Conservation (phyloP, 2,329 filamentous ascomycete species). For the Peltaster fructicola region DNA sequence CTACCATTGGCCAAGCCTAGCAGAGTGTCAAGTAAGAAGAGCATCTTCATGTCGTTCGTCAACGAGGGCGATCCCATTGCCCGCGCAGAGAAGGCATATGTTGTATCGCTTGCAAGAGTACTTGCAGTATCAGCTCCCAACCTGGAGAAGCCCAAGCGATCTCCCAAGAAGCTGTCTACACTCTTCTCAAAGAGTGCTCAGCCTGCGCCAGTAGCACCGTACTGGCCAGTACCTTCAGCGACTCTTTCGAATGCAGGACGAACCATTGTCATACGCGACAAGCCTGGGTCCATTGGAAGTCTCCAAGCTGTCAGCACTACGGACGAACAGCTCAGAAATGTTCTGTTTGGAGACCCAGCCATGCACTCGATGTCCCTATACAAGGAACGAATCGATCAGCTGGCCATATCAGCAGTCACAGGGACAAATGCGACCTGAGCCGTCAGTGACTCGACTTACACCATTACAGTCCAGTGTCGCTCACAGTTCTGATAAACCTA, state of each 20-base stretch:
- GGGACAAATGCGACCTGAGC: not conserved
- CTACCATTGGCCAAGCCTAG: constrained; percentile 46
- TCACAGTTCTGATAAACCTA: not conserved
- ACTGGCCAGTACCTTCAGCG: constrained; percentile 48
- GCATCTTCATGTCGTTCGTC: constrained; percentile 59
- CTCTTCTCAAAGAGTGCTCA: constrained; percentile 1
- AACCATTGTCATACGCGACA: constrained; percentile 44
- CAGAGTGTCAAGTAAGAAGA: constrained; percentile 34
- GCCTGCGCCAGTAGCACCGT: constrained; percentile 7
- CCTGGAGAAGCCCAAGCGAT: not conserved
- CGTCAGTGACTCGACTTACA: not conserved
- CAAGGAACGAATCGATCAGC: constrained; percentile 47
- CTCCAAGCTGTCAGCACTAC: constrained; percentile 51
- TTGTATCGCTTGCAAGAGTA: constrained; percentile 54
- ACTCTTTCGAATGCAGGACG: constrained; percentile 54
- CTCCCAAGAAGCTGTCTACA: constrained; percentile 5
- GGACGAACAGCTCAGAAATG: constrained; percentile 48
- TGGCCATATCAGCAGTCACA: constrained; percentile 39
- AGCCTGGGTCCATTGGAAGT: constrained; percentile 22
- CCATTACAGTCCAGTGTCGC: not conserved
- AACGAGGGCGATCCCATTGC: constrained; percentile 77
- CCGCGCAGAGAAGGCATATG: constrained; percentile 58
- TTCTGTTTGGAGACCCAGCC: constrained; percentile 68
- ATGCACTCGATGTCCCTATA: constrained; percentile 71
- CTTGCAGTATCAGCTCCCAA: constrained; percentile 36